A percentile compares a stretch with the other conserved stretches of the same genome.
phyloP scores from a whole-genome alignment of 192 early-diverging fungal species.

The Entrophospora sp. region DNA sequence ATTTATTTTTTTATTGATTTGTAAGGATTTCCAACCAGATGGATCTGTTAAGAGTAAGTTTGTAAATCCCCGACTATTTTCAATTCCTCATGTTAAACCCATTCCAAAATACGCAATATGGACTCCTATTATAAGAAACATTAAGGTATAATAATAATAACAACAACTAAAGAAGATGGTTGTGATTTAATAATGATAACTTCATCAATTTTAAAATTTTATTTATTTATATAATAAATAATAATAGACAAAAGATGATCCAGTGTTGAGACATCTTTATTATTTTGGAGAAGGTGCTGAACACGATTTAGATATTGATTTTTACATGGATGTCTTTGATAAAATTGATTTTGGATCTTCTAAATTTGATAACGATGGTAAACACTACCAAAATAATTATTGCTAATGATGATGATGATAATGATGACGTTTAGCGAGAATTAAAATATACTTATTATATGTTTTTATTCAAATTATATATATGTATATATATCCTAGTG shows the following conservation, averaged over 20 bases:
- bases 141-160: constrained; percentile 4
- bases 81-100: neutral
- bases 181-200: neutral
- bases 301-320: constrained; percentile 12
- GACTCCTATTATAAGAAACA: constrained; percentile 13
- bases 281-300: constrained; percentile 21
- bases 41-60: too few species aligned
- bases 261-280: constrained; percentile 18
- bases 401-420: too few species aligned
- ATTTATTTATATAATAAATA: too few species aligned
- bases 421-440: too few species aligned
- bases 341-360: constrained; percentile 6
- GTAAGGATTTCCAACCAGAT: too few species aligned
- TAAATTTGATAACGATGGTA: constrained; percentile 8
- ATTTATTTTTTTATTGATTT: too few species aligned
- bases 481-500: too few species aligned
- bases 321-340: constrained; percentile 17
- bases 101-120: constrained; percentile 16
- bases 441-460: too few species aligned
- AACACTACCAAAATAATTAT: neutral
- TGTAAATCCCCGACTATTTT: too few species aligned
- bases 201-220: neutral
- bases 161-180: too few species aligned
- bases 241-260: constrained; percentile 17
- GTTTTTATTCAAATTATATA: too few species aligned